A percentile compares a stretch with the other conserved stretches of the same genome.
Conservation (phyloP, 2,329 filamentous ascomycete genomes). For the Colletotrichum sp. region DNA sequence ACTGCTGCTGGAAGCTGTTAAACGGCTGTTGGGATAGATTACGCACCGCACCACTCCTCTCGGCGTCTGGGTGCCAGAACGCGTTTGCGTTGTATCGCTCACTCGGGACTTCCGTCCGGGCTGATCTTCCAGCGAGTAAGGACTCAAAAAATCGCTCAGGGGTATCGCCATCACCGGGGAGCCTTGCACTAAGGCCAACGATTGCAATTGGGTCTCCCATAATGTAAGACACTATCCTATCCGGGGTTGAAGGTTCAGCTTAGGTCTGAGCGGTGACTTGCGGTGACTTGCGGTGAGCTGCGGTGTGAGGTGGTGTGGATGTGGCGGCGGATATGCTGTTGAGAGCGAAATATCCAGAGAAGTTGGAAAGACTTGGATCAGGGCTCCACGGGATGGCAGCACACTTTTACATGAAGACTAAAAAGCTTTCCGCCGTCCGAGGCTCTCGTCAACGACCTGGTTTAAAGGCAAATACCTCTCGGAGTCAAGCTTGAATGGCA, state of each 20-base stretch:
- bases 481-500: background rate
- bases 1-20: background rate
- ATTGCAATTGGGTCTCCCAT: constrained; percentile 46
- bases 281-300: constrained; percentile 1
- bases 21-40: background rate
- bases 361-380: constrained; percentile 3
- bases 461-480: background rate
- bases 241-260: background rate
- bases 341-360: background rate
- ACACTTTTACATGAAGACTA: background rate
- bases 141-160: constrained; percentile 50
- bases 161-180: constrained; percentile 46
- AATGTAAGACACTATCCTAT: background rate
- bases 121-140: constrained; percentile 33
- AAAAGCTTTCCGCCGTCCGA: background rate
- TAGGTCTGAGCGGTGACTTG: constrained; percentile 2
- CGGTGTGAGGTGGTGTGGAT: background rate
- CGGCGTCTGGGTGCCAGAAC: constrained; percentile 32
- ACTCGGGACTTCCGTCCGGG: constrained; percentile 27
- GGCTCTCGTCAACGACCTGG: background rate
- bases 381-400: background rate
- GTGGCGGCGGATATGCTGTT: background rate
- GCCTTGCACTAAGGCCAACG: constrained; percentile 51
- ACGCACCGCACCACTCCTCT: constrained; percentile 29
- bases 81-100: constrained; percentile 33